Conservation (phyloP, 495 filamentous ascomycete species). For the Podospora appendiculata region DNA sequence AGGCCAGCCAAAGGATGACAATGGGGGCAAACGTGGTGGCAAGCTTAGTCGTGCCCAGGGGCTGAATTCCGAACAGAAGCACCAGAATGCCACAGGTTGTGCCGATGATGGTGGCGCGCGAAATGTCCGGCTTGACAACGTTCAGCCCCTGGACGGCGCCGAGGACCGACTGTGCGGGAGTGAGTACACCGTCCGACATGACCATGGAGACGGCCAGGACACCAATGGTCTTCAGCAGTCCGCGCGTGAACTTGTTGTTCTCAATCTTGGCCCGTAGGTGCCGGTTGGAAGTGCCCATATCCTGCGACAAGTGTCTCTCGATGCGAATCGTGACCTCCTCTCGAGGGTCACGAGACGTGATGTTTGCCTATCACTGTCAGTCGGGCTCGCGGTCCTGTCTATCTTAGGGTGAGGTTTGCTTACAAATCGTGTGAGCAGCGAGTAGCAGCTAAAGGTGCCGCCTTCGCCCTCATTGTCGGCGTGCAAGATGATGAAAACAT, state of each 20-base stretch:
- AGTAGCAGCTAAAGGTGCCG: constrained; percentile 67
- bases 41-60: constrained; percentile 61
- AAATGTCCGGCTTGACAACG: constrained; percentile 39
- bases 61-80: constrained; percentile 61
- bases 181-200: constrained; percentile 60
- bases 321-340: constrained; percentile 44
- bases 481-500: constrained; percentile 57
- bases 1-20: constrained; percentile 63
- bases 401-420: constrained; percentile 10
- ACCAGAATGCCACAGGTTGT: constrained; percentile 62
- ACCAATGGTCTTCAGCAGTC: constrained; percentile 55
- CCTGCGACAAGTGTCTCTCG: constrained; percentile 48
- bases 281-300: constrained; percentile 45
- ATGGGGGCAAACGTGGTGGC: constrained; percentile 60
- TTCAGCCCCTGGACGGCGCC: constrained; percentile 63
- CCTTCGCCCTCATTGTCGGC: constrained; percentile 75
- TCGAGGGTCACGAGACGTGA: constrained; percentile 48
- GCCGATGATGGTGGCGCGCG: constrained; percentile 52
- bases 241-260: constrained; percentile 41
- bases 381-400: too few relatives aligned
- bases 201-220: constrained; percentile 66
- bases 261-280: constrained; percentile 51
- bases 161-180: constrained; percentile 61
- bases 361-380: constrained; percentile 35
- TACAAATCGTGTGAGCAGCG: constrained; percentile 63